Base-by-base conservation (phyloP, 208 protist genomes). In the Wallacemonas sp. region DNA sequence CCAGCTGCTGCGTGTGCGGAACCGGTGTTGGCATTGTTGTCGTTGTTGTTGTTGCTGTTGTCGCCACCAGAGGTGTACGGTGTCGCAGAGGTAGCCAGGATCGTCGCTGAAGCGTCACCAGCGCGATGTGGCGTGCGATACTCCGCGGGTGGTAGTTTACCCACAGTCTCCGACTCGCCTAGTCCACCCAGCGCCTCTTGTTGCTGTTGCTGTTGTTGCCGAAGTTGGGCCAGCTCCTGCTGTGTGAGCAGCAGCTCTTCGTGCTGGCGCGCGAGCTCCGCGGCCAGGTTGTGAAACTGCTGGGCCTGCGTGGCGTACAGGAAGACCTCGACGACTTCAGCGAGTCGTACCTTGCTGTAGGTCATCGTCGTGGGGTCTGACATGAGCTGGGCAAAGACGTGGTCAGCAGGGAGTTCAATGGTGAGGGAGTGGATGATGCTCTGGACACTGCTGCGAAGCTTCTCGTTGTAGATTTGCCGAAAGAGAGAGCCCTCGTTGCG, bases 291-390 rank as follows among this genome's bases (percentile, higher is more conserved):
- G 73, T 95, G 86, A 39, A 85, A 90, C 71, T 92, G 85, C 48
- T 90, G 79, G 21, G 83, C 79, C 64, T 89, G 83, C 1, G 81
- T 76, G 3, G 85, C 78, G 66, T 86, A 92, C 21, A 92, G 76
- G 57, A 90, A 92, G n/a, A 65, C 70, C 64, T 95, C 85, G 39
- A 95, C 81, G 21, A 95, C 80, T 63, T 95, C 89, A 0, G 71
- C 75, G 16, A 95, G 65, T 6, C 89, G 83, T 54, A 92, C 79
- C 38, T 79, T 76, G 68, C 74, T 80, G 76, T 88, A 95, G 66
- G 84, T 78, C 73, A 73, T 55, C 19, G 89, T 95, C 17, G 74
- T 70, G 0, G 74, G 58, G 68, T 95, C 89, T 5, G 70, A 68
- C 41, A 92, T 19, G 32, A 95, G 83, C 78, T 95, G 89, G 43